These are phyloP conservation scores for Castanospermum australe DNA, from an alignment of 306 rosid genomes.

Conservation along the genomic window DNA sequence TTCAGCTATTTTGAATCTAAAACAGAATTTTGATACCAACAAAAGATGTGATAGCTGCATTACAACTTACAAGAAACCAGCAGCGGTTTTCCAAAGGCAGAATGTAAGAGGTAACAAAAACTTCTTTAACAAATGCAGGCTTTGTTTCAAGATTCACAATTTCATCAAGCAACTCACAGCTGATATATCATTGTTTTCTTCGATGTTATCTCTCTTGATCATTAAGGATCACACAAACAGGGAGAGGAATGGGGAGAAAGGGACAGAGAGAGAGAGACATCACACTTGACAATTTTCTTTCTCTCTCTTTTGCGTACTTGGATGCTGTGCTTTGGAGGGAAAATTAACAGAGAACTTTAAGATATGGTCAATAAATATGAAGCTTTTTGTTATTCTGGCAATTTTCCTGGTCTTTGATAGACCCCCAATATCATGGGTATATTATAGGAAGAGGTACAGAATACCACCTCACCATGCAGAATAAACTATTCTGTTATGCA, in stretches of 20 bases:
- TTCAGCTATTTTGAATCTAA: conserved; percentile 11
- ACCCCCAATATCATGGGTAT: no score
- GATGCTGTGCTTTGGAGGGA: conserved; percentile 3
- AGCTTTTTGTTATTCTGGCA: neutral
- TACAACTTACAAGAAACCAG: neutral
- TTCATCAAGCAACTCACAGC: neutral
- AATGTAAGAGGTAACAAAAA: neutral
- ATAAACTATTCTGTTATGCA: no score
- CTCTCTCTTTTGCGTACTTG: neutral
- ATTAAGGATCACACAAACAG: neutral
- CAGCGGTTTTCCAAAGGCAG: neutral
- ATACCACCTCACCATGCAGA: no score
- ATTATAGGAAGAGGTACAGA: no score
- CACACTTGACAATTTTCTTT: neutral
- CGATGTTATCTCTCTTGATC: neutral
- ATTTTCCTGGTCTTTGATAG: no score
- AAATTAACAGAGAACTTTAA: neutral
- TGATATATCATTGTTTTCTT: neutral
- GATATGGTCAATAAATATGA: neutral
- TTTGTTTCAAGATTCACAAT: conserved; percentile 6
- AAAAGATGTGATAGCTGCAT: neutral
- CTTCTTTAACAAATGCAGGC: neutral
- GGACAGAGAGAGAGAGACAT: neutral
- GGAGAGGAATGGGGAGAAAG: neutral
- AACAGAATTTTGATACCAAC: neutral